Evolutionary conservation across 2,329 filamentous ascomycete species (phyloP).

Genomic region (Onygenales sp.): DNA sequence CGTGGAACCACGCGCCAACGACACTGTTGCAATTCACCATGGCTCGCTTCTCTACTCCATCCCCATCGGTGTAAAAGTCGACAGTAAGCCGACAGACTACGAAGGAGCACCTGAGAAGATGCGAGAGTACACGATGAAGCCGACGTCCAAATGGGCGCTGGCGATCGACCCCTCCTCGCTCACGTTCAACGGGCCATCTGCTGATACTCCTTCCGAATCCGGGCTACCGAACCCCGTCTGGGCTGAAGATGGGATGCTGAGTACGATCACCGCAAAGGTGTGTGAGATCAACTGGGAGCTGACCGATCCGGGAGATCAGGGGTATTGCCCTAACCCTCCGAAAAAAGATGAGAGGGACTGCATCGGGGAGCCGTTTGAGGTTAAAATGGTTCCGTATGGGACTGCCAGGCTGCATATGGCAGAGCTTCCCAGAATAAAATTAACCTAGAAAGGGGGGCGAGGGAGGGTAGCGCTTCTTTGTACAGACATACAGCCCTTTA

Average conservation of each 20-base stretch:
- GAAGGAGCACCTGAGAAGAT: slow-evolving; percentile 19
- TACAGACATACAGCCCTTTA: too few species aligned
- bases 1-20: slow-evolving; percentile 30
- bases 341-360: slow-evolving; percentile 23
- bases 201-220: neutral
- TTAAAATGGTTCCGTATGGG: slow-evolving; percentile 38
- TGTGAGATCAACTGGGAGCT: slow-evolving; percentile 32
- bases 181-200: slow-evolving; percentile 17
- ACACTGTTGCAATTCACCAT: slow-evolving; percentile 35
- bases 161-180: slow-evolving; percentile 26
- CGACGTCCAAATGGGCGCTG: slow-evolving; percentile 19
- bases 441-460: neutral
- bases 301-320: slow-evolving; percentile 11
- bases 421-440: slow-evolving; percentile 28
- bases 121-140: slow-evolving; percentile 28
- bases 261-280: slow-evolving; percentile 15
- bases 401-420: slow-evolving; percentile 40
- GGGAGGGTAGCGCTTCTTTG: too few species aligned
- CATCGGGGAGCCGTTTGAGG: slow-evolving; percentile 24
- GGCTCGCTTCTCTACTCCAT: slow-evolving; percentile 37
- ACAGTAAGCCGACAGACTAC: slow-evolving; percentile 18
- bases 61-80: slow-evolving; percentile 24
- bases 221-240: slow-evolving; percentile 13
- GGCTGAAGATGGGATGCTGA: slow-evolving; percentile 11
- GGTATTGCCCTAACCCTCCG: slow-evolving; percentile 27